Base-by-base conservation (phyloP, 2,329 filamentous ascomycete genomes). In the Gremmenia infestans region DNA sequence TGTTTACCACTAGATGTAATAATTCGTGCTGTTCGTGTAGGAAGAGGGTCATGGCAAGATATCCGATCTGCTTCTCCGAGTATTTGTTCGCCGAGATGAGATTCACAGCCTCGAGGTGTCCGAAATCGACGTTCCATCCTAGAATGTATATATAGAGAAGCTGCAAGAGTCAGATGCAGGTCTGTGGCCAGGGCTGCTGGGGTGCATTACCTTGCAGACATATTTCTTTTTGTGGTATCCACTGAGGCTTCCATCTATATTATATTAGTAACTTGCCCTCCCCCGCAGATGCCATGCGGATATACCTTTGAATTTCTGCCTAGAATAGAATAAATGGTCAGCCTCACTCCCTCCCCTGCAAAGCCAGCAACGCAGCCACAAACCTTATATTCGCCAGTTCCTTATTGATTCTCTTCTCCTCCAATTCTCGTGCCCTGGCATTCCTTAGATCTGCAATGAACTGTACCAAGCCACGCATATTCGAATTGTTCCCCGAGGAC, bases 201-300 rank as follows among this genome's bases (percentile, higher is more conserved):
- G 56, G 50, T 50, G 25, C 55, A 19, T 54, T 75, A 85, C 82
- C 79, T 99, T 99, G 89, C 94, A 99, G 64, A 99, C 94, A 72
- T 99, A 99, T 88, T 99, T 99, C 82, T 99, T 99, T 80, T 95
- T 97, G 79, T 97, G 91, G 71, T 99, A 99, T 63, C 94, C 95
- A 71, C 88, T 96, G 56, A 99, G 78, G 70, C 82, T 94, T 62
- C 91, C 92, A 72, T 94, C 89, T 85, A 60, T 57, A 43, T 28
- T 17, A 32, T 22, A 49, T 65, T 52, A 67, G 62, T 52, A 57
- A 62, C 15, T 19, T 19, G 17, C 39, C 48, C 35, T 28, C 22
- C 15, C 35, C 9, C 28, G 14, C 32, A 36, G 23, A 48, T 23
- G 32, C 11, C 32, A 25, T 22, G 19, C 22, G 7, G 52, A 28